Base-by-base conservation (phyloP, 2,329 filamentous ascomycete species). In the Didymella exigua region DNA sequence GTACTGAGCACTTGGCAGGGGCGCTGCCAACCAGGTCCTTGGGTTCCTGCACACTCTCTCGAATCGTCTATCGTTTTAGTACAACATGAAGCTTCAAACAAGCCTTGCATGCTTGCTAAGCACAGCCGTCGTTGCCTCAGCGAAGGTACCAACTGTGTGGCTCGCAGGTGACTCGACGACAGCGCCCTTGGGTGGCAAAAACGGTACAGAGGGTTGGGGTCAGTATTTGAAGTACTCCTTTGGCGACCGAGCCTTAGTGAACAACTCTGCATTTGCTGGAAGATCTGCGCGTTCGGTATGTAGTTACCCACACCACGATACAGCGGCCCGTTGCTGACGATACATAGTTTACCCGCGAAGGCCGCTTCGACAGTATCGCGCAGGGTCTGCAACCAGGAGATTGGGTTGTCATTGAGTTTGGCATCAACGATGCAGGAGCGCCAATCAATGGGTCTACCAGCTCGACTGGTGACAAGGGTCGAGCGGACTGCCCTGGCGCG, bases 381-480 rank as follows among this genome's bases (percentile, higher is more conserved):
- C 69, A 77, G 26, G 68, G 78, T 2, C 75, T 88, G 29, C 63
- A 80, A 66, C 56, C 76, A 0, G 85, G 84, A 4, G 86, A 89
- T 68, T 86, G 82, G 72, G 85, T 88, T 0, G 77, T 89, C 27
- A 87, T 89, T 49, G 86, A 89, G 61, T 87, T 89, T 56, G 86
- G 87, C 0, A 86, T 89, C 75, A 89, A 89, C 60, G 87, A 89
- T 59, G 58, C 30, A 9, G 57, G 58, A 11, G 36, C 42, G 4
- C 60, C 61, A 11, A n/a, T 27, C 14, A 67, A 70, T 41, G 86
- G 85, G 9, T 84, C 86, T 0, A 80, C 80, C 0, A 76, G 84
- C 8, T 74, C 72, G 2, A 62, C 58, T 11, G 80, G 72, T 11
- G 86, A 89, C 63, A 87, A 88, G 58, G 82, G 81, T 1, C 78